Evolutionary conservation across 306 rosid species (phyloP), one percentile per base, ranked within the genome.

Genomic region (Prosopis cineraria): DNA sequence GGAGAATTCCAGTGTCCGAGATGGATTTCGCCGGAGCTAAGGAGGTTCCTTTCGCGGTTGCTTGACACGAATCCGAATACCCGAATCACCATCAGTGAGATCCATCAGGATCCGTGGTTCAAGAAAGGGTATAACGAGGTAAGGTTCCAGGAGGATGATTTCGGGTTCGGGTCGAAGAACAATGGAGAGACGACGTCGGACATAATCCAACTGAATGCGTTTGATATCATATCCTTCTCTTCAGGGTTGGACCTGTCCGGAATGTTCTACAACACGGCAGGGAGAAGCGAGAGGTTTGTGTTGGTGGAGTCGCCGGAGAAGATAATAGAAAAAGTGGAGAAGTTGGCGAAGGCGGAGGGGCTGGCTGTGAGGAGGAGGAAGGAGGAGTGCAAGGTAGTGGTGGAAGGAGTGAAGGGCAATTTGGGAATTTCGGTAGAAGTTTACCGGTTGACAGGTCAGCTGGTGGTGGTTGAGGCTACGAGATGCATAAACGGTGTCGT

Each of bases 1-100:
- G 97, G 97, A 0, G 91, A 88, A 6, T 92, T 78, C 33, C 88
- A 89, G 80, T 87, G 91, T 79, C 96, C 97, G 0, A 83, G 81
- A 65, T 92, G 91, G 91, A 68, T 84, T 74, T 92, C 97, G 25
- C 33, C 71, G 74, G 95, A 90, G 2, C 77, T 92, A 40, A 82
- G 52, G 27, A 63, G 87, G 74, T 84, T 92, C 55, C 11, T 92
- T 13, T 79, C 87, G 7, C 74, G 90, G 72, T 50, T 92, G 16
- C 65, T 92, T 53, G 95, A 87, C 7, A 90, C 89, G 1, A 89
- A 90, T 50, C 93, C 97, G 0, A 76, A 70, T 52, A 83, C 84
- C 6, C 72, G 96, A 81, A 88, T 92, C 70, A 90, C 95, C 2
- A 31, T 92, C 7, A 87, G 88, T 3, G 93, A 80, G 83, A 86